phyloP scores from a whole-genome alignment of 176 grass and related monocot species.

The Aegilops bicornis region DNA sequence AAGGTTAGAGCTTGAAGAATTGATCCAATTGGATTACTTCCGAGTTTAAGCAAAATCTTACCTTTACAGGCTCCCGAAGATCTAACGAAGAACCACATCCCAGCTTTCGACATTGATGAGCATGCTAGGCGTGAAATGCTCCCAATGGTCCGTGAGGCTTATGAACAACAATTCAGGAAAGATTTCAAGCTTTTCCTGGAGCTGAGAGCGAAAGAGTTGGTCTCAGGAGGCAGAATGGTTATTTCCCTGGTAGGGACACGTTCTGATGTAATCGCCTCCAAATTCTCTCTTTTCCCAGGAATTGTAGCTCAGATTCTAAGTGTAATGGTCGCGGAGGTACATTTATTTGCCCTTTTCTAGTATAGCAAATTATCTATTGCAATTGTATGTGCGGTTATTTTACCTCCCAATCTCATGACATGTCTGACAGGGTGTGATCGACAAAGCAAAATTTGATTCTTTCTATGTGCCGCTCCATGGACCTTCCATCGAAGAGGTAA shows the following conservation, averaged over 20 bases:
- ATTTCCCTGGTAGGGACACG: not conserved
- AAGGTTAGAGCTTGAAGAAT: not conserved
- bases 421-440: not conserved
- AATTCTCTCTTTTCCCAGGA: too few relatives aligned
- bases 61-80: not conserved
- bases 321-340: not conserved
- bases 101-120: not conserved
- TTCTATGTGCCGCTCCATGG: not conserved
- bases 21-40: not conserved
- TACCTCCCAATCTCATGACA: not conserved
- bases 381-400: not conserved
- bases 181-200: not conserved
- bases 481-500: not conserved
- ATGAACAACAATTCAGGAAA: not conserved
- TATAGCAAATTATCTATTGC: not conserved
- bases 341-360: not conserved
- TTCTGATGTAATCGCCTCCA: not conserved
- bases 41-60: not conserved
- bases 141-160: not conserved
- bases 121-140: not conserved
- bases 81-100: not conserved
- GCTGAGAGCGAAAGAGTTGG: constrained; percentile 9
- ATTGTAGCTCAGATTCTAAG: not conserved
- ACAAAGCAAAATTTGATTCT: not conserved
- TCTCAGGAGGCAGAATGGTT: not conserved